Evolutionary conservation across 202 grass and related monocot species (phyloP).

Genomic region (Panicum virgatum): DNA sequence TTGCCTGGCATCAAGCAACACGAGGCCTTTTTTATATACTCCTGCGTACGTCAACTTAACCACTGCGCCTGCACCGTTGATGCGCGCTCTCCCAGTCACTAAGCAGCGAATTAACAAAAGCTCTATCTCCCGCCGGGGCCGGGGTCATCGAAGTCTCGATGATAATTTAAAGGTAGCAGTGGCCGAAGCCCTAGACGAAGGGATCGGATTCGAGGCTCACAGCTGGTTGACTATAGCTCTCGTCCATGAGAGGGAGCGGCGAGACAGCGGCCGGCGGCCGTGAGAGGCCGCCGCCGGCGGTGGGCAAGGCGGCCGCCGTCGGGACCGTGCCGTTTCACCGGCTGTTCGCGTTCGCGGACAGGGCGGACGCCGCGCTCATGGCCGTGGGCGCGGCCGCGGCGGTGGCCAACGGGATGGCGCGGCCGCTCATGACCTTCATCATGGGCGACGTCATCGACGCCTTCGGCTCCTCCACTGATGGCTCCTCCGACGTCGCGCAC

Average conservation of each 20-base stretch:
- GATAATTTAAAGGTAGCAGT: no score
- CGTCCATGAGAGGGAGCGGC: not conserved
- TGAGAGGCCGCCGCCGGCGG: not conserved
- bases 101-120: no score
- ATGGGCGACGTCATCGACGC: conserved; percentile 53
- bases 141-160: no score
- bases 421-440: conserved; percentile 58
- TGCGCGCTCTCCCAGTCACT: no score
- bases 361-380: conserved; percentile 38
- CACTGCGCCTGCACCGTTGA: no score
- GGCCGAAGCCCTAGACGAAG: no score
- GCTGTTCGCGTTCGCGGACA: conserved; percentile 44
- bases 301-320: not conserved
- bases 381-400: conserved; percentile 34
- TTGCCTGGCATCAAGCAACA: no score
- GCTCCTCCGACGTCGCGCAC: conserved; percentile 10
- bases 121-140: no score
- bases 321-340: conserved; percentile 30
- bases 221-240: no score
- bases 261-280: not conserved
- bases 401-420: conserved; percentile 48
- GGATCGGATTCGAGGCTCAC: no score
- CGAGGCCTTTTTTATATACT: no score
- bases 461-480: conserved; percentile 33
- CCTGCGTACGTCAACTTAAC: no score